Evolutionary conservation across 2,329 filamentous ascomycete species (phyloP), one percentile per base, ranked within the genome.

Genomic region (Fusarium compactum): DNA sequence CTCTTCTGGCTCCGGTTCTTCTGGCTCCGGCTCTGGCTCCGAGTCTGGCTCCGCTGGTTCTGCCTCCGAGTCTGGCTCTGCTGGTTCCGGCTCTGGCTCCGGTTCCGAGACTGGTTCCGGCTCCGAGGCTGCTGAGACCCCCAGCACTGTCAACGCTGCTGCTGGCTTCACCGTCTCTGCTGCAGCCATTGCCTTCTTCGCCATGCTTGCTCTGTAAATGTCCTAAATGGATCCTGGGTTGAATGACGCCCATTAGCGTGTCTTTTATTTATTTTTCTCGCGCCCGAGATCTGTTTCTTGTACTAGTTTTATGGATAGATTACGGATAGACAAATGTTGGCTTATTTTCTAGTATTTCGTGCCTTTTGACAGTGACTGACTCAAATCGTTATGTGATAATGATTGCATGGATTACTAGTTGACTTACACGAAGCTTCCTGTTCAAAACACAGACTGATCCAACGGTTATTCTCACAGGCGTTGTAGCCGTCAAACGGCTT

Each of bases 291-390:
- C 72, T 75, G 61, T 74, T 75, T 72, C 62, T 74, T 73, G 72
- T 76, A 76, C 73, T 64, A 65, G 27, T 51, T 53, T 53, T 70
- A 58, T 65, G 58, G 72, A 70, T 76, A 76, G 74, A 76, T 62
- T 57, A 74, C 71, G 73, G 72, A 76, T 76, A 76, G 74, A 76
- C 66, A 62, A 73, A 67, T 68, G 62, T 58, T 75, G 54, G 32
- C 57, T 58, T 67, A 68, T 63, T 64, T 71, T 65, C 20, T 61
- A 53, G 6, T 20, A 41, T 27, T 40, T 5, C 1, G 6, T 27
- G 18, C 12, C 48, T 22, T 6, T 22, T 1, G 4, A 27, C 58
- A 8, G 6, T 40, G 24, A 52, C 2, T 51, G 47, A 38, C 20
- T 3, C 8, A 8, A 15, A 15, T 2, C 8, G 8, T 10, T 16